Conservation (phyloP, 2,329 filamentous ascomycete species). For the Zymoseptoria tritici region DNA sequence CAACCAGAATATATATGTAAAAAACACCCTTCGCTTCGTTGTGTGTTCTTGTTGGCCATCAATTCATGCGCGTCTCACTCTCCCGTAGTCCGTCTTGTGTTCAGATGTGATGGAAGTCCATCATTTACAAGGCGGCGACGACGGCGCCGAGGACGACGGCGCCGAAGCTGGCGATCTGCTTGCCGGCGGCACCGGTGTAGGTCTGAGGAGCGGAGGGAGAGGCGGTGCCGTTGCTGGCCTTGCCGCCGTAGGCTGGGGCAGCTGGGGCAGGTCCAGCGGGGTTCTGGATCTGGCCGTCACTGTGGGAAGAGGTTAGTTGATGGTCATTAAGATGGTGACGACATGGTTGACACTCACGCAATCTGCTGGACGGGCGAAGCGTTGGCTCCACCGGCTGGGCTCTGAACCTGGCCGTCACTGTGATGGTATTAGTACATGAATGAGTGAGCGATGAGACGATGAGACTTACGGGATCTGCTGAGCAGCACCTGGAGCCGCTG, state of each 20-base stretch:
- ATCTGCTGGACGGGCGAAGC: neutral
- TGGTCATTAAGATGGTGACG: neutral
- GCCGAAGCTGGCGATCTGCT: neutral
- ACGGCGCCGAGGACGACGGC: neutral
- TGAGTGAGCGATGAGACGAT: neutral
- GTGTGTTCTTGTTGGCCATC: neutral
- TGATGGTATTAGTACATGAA: neutral
- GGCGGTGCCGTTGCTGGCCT: neutral
- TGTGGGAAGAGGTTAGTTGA: neutral
- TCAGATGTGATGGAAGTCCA: too few species aligned
- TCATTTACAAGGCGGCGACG: neutral
- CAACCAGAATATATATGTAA: neutral
- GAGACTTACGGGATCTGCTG: neutral
- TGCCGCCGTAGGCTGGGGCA: too few species aligned
- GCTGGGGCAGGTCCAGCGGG: neutral
- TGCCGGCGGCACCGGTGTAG: neutral
- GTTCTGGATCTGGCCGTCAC: neutral
- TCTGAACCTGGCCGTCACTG: neutral
- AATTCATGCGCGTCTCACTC: neutral
- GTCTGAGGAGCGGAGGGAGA: neutral
- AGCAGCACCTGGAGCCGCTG: neutral
- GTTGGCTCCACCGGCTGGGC: neutral
- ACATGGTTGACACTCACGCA: neutral
- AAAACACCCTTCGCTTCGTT: neutral
- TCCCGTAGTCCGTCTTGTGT: too few species aligned